These are phyloP conservation scores for Lactarius hengduanensis DNA, from an alignment of 768 basidiomycete genomes.

Conservation along the genomic window DNA sequence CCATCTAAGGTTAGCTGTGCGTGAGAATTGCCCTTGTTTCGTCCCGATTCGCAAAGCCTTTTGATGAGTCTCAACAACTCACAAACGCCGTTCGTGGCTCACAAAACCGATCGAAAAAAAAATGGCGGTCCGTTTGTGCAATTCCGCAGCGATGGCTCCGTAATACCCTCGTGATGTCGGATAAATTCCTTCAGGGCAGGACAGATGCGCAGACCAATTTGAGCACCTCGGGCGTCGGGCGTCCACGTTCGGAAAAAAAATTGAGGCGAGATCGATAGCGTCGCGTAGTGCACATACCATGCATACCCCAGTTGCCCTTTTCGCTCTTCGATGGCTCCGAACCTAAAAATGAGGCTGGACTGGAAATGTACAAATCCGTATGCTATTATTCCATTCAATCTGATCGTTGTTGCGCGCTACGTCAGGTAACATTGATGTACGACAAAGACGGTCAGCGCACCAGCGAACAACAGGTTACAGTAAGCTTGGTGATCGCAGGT, in stretches of 20 bases:
- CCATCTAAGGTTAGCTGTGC: neutral
- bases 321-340: slow-evolving; percentile 3
- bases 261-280: slow-evolving; percentile 14
- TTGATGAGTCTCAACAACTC: neutral
- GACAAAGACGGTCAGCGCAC: neutral
- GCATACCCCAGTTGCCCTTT: slow-evolving; percentile 16
- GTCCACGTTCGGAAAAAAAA: slow-evolving; percentile 6
- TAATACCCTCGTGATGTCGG: slow-evolving; percentile 12
- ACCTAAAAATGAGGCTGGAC: slow-evolving; percentile 15
- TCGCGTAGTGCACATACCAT: neutral
- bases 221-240: slow-evolving; percentile 8
- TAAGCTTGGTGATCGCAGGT: neutral
- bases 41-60: slow-evolving; percentile 1
- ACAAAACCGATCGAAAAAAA: slow-evolving; percentile 17
- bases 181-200: slow-evolving; percentile 8
- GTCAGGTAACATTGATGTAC: neutral
- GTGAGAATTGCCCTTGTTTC: slow-evolving; percentile 2
- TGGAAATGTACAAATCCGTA: neutral
- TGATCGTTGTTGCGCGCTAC: slow-evolving; percentile 2
- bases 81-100: neutral
- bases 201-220: neutral
- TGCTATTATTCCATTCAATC: neutral
- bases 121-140: slow-evolving; percentile 1
- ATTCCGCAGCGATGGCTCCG: slow-evolving; percentile 15
- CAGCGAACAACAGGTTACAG: neutral